These are phyloP conservation scores for Emmonsiellopsis sp. DNA, from an alignment of 2,329 filamentous ascomycete genomes.

Conservation along the genomic window DNA sequence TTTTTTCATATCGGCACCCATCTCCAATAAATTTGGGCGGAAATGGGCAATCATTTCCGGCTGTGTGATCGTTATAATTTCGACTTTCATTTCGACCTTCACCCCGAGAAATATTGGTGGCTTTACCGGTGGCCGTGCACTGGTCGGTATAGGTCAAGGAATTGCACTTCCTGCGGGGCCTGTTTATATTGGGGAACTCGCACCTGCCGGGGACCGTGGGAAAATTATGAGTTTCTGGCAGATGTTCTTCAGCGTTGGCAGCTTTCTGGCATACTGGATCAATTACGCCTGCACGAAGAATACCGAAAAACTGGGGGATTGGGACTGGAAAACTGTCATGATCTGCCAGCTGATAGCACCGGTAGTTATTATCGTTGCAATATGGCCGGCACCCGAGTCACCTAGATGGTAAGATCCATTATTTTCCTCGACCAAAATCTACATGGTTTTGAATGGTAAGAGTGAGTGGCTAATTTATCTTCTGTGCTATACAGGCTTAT, in stretches of 20 bases:
- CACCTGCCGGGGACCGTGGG: no score
- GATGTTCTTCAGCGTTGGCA: no score
- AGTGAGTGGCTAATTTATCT: background rate
- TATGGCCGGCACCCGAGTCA: constrained; percentile 59
- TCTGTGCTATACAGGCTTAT: background rate
- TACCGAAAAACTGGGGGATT: no score
- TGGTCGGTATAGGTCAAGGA: no score
- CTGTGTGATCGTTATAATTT: constrained; percentile 55
- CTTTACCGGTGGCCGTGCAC: no score
- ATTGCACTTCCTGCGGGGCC: no score
- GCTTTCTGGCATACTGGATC: no score
- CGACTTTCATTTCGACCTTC: constrained; percentile 42
- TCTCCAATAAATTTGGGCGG: constrained; percentile 54
- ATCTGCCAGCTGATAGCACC: constrained; percentile 66
- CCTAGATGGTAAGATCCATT: constrained; percentile 50
- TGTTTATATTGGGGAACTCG: no score
- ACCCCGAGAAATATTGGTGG: no score
- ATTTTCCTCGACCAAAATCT: background rate
- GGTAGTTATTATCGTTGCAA: constrained; percentile 49
- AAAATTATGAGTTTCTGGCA: no score
- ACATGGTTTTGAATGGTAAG: background rate
- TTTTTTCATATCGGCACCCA: constrained; percentile 59
- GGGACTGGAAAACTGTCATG: constrained; percentile 26
- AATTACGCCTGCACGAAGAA: no score
- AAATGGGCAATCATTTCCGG: constrained; percentile 58